Percentiles rank a stretch among this genome's conserved stretches.
phyloP scores from a whole-genome alignment of 2,329 filamentous ascomycete genomes.

The Catunica adiposa region DNA sequence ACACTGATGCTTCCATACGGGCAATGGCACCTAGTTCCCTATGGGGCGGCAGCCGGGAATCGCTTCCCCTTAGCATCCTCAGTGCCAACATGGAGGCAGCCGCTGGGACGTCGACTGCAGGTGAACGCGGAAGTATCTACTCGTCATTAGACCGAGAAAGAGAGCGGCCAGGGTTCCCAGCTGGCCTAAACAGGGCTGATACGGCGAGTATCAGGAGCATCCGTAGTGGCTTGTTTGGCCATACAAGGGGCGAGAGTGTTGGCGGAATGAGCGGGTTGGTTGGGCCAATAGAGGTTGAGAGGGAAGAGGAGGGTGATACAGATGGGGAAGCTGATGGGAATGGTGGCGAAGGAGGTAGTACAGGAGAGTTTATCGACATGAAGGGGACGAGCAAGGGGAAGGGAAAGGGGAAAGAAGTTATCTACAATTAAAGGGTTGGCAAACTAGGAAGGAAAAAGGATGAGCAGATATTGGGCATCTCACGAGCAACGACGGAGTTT shows the following conservation, averaged over 20 bases:
- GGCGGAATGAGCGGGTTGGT: too few species aligned
- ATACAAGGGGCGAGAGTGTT: conserved; percentile 49
- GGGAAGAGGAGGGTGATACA: conserved; percentile 21
- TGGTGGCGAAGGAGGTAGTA: not conserved
- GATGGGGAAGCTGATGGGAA: conserved; percentile 31
- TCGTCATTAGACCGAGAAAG: conserved; percentile 30
- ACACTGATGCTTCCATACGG: conserved; percentile 72
- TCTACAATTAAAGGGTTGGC: not conserved
- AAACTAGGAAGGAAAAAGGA: conserved; percentile 6
- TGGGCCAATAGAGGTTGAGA: too few species aligned
- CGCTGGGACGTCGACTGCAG: conserved; percentile 22
- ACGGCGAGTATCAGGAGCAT: conserved; percentile 65
- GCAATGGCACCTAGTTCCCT: conserved; percentile 69
- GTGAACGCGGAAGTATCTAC: conserved; percentile 68
- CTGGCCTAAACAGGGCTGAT: conserved; percentile 32
- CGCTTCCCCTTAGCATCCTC: conserved; percentile 60
- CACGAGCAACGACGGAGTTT: not conserved
- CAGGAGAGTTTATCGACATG: not conserved
- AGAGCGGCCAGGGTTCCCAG: not conserved
- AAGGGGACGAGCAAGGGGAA: not conserved
- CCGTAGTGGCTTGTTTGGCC: conserved; percentile 55
- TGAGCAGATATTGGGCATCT: not conserved
- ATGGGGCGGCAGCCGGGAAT: conserved; percentile 68
- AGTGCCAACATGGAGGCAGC: conserved; percentile 41
- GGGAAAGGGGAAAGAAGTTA: not conserved